Base-by-base conservation (phyloP, 345 rosid species). In the Camelina hispida region DNA sequence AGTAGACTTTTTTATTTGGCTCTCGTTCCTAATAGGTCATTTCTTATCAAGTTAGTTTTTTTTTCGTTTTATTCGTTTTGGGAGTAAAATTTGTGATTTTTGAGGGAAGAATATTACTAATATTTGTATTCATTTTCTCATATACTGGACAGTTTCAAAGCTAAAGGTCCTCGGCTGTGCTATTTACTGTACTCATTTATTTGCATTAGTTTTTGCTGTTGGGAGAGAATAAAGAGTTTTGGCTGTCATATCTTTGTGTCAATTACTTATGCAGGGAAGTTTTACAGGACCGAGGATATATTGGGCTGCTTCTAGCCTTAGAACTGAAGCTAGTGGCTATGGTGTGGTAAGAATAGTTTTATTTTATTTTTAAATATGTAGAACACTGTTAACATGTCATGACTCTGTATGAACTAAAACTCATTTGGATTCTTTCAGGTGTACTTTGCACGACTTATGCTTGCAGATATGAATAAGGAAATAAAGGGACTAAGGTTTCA, bases 251-350 rank as follows among this genome's bases (percentile, higher is more conserved):
- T 66, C 82, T 87, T 77, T 76, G 79, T 84, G 76, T 81, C 70
- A 72, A 75, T 83, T 74, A 82, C 91, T 86, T 86, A 80, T 90
- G 96, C 97, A 95, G 98, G 99, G 99, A 86, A 95, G 98, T 87
- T 95, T 88, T 87, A 85, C 96, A 84, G 98, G 97, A 78, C 97
- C 99, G 25, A 85, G 93, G 78, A 88, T 88, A 85, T 92, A 87
- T 78, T 95, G 97, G 98, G 90, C 99, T 54, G 97, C 97, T 62
- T 95, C 98, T 79, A 95, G 98, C 80, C 99, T 95, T 56, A 93
- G 97, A 77, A 95, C 99, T 70, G 99, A 95, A 88, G 99, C 98
- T 72, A 90, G 97, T 80, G 99, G 98, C 82, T 95, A 95, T 83
- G 99, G 98, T 25, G 88, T 95, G 96, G 99, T 95, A 90, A 85